Evolutionary conservation across 306 rosid genomes (phyloP).

Genomic region (Cucurbita ficifolia): DNA sequence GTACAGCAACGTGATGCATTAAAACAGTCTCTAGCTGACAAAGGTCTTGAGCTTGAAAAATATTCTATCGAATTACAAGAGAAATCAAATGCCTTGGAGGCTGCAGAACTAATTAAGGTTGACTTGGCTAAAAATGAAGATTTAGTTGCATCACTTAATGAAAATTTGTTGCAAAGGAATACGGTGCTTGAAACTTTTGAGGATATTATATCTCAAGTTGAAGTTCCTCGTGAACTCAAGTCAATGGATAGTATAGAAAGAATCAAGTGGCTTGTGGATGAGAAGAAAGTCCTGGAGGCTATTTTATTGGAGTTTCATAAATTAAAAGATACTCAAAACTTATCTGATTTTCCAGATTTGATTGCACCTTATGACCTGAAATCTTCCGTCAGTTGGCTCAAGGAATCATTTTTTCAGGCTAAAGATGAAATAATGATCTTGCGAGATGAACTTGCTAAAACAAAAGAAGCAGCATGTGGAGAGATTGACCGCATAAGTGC

Average conservation of each 20-base stretch:
- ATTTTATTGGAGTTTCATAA: conserved; percentile 39
- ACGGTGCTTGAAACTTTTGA: conserved; percentile 32
- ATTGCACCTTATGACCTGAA: conserved; percentile 51
- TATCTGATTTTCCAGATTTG: conserved; percentile 46
- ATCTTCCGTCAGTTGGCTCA: conserved; percentile 60
- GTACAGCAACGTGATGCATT: conserved; percentile 83
- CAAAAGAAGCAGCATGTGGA: conserved; percentile 37
- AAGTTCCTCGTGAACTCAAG: conserved; percentile 33
- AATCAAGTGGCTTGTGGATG: conserved; percentile 58
- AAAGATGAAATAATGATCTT: conserved; percentile 25
- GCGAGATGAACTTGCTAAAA: conserved; percentile 38
- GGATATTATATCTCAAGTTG: conserved; percentile 39
- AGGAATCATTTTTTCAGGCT: conserved; percentile 43
- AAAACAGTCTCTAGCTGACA: conserved; percentile 55
- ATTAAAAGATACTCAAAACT: conserved; percentile 40
- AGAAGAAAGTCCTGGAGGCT: conserved; percentile 38
- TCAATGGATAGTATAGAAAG: conserved; percentile 44
- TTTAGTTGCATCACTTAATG: conserved; percentile 51
- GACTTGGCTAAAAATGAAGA: conserved; percentile 43
- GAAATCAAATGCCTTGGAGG: conserved; percentile 60
- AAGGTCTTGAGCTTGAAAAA: conserved; percentile 54
- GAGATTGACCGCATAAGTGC: conserved; percentile 42
- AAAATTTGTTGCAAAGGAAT: conserved; percentile 35
- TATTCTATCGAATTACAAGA: conserved; percentile 45
- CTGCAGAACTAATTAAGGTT: conserved; percentile 50